These are phyloP conservation scores for Mycena venus DNA, from an alignment of 768 basidiomycete genomes.

Conservation along the genomic window DNA sequence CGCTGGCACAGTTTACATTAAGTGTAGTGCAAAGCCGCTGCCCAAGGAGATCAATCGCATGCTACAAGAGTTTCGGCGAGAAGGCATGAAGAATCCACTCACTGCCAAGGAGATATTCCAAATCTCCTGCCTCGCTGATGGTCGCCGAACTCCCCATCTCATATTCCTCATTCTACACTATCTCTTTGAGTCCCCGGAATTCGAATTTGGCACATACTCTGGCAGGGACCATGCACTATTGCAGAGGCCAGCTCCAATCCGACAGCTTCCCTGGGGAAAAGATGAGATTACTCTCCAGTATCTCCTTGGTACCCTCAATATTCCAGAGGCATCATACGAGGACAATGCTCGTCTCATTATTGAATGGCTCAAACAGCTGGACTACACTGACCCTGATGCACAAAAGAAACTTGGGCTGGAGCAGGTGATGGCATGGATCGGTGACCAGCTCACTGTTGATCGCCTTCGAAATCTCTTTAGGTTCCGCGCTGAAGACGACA, in stretches of 20 bases:
- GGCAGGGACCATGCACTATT: conserved; percentile 32
- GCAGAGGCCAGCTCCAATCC: conserved; percentile 33
- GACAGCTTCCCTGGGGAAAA: conserved; percentile 42
- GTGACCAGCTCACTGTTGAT: conserved; percentile 53
- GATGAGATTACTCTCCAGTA: conserved; percentile 48
- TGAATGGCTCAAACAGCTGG: conserved; percentile 49
- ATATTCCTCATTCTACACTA: conserved; percentile 40
- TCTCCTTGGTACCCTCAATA: conserved; percentile 49
- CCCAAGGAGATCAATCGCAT: conserved; percentile 29
- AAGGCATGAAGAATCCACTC: conserved; percentile 40
- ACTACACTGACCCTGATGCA: conserved; percentile 33
- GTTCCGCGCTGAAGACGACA: conserved; percentile 52
- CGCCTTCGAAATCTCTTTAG: conserved; percentile 52
- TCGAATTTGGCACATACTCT: conserved; percentile 44
- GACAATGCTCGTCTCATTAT: conserved; percentile 47
- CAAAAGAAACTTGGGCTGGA: conserved; percentile 37
- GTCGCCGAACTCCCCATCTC: conserved; percentile 22
- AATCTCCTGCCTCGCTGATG: conserved; percentile 28
- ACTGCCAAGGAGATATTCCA: conserved; percentile 38
- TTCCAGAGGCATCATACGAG: conserved; percentile 56
- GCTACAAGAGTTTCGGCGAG: conserved; percentile 36
- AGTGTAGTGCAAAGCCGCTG: conserved; percentile 36
- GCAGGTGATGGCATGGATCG: conserved; percentile 47
- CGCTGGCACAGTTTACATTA: conserved; percentile 50
- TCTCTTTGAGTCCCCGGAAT: conserved; percentile 44